Percentiles rank a stretch among this genome's conserved stretches.
Conservation (phyloP, 805 yeast species). For the Yarrowia sp. region DNA sequence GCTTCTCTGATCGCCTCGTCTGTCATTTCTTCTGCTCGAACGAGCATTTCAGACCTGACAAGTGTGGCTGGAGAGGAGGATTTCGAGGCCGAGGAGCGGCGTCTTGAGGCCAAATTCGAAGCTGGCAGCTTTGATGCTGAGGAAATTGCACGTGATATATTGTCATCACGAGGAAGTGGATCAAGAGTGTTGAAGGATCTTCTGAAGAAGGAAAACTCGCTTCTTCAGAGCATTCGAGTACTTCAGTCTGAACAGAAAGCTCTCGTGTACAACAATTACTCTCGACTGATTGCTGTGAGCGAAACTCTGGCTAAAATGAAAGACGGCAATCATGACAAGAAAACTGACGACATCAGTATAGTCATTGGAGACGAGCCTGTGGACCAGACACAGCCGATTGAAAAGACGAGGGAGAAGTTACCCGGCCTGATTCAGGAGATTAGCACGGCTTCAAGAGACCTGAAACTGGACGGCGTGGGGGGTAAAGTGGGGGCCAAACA, state of each 20-base stretch:
- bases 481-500: slow-evolving; percentile 12
- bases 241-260: slow-evolving; percentile 52
- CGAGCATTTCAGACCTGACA: slow-evolving; percentile 8
- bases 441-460: slow-evolving; percentile 4
- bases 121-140: slow-evolving; percentile 33
- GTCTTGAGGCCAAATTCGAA: slow-evolving; percentile 17
- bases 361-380: slow-evolving; percentile 12
- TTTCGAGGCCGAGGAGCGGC: slow-evolving; percentile 22
- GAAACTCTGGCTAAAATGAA: slow-evolving; percentile 47
- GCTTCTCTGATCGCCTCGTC: slow-evolving; percentile 18
- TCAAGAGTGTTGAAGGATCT: slow-evolving; percentile 42
- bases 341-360: background rate
- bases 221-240: slow-evolving; percentile 46
- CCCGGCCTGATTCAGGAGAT: slow-evolving; percentile 14
- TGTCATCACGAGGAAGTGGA: slow-evolving; percentile 3
- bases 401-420: slow-evolving; percentile 2
- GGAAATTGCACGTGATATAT: slow-evolving; percentile 21
- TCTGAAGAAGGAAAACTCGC: slow-evolving; percentile 45
- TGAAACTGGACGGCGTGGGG: slow-evolving; percentile 4
- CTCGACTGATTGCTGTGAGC: slow-evolving; percentile 50
- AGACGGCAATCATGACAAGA: slow-evolving; percentile 1
- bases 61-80: slow-evolving; percentile 14
- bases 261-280: slow-evolving; percentile 52
- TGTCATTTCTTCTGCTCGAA: slow-evolving; percentile 26
- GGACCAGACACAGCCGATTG: slow-evolving; percentile 4